Evolutionary conservation across 2,329 filamentous ascomycete species (phyloP).

Genomic region (Phaeophleospora eucalypticola): DNA sequence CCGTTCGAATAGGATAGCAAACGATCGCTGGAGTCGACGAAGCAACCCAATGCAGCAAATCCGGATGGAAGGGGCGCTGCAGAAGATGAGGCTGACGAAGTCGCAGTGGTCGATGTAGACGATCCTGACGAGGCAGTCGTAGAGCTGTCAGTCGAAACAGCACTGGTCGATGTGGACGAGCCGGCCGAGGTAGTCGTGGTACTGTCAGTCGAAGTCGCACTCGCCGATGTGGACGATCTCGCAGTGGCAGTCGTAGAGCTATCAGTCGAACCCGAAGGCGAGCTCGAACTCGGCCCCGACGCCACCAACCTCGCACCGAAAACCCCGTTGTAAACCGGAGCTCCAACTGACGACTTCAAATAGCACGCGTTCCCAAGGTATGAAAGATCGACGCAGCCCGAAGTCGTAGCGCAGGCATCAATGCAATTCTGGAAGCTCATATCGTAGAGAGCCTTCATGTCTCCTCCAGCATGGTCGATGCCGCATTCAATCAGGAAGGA

Average conservation of each 20-base stretch:
- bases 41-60: conserved; percentile 28
- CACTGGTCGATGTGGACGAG: conserved; percentile 9
- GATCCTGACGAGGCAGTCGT: not conserved
- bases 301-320: conserved; percentile 28
- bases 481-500: conserved; percentile 26
- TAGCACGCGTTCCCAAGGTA: conserved; percentile 31
- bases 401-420: conserved; percentile 26
- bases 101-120: conserved; percentile 1
- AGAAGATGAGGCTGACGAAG: conserved; percentile 7
- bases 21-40: conserved; percentile 24
- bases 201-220: conserved; percentile 1
- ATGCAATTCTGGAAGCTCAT: conserved; percentile 28
- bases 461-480: conserved; percentile 30
- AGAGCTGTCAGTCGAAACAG: not conserved
- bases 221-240: not conserved
- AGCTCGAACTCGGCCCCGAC: not conserved
- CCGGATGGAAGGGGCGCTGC: conserved; percentile 14
- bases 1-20: conserved; percentile 19
- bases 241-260: no score
- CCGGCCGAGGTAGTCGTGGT: conserved; percentile 4
- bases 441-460: conserved; percentile 24
- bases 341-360: conserved; percentile 29
- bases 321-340: conserved; percentile 19
- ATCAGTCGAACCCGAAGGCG: not conserved
- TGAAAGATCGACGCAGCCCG: conserved; percentile 32